Evolutionary conservation across 768 basidiomycete species (phyloP).

Genomic region (Jaapia argillacea): DNA sequence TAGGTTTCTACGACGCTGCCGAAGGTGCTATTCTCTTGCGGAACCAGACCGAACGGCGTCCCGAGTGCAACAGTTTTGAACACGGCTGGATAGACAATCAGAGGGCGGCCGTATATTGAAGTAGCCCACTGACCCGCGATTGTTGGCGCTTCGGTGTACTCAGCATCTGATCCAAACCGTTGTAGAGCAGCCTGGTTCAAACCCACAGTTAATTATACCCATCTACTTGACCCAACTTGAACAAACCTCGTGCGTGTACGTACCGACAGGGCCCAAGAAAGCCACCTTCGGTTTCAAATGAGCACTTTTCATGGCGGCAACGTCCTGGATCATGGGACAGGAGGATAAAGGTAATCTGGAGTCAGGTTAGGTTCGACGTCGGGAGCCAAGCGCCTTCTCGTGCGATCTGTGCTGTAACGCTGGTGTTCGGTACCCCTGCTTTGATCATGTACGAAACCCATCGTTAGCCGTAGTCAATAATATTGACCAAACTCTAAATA

Average conservation of each 20-base stretch:
- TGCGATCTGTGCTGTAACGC: too few relatives aligned
- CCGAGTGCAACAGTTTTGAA: constrained; percentile 38
- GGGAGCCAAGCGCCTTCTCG: too few relatives aligned
- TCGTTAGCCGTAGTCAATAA: too few relatives aligned
- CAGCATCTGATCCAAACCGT: constrained; percentile 36
- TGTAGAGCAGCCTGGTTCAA: constrained; percentile 29
- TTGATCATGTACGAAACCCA: too few relatives aligned
- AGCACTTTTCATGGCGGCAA: too few relatives aligned
- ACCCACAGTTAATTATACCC: neutral
- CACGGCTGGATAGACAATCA: constrained; percentile 34
- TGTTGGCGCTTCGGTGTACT: constrained; percentile 30
- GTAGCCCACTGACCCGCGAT: constrained; percentile 24
- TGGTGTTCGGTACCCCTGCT: too few relatives aligned
- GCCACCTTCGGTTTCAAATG: constrained; percentile 24
- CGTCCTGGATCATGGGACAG: too few relatives aligned
- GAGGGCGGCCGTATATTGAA: neutral
- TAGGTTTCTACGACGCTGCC: constrained; percentile 71
- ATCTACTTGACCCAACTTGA: constrained; percentile 14
- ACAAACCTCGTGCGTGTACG: constrained; percentile 57
- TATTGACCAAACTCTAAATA: too few relatives aligned
- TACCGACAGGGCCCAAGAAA: constrained; percentile 60
- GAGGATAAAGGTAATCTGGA: too few relatives aligned
- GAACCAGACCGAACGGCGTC: constrained; percentile 51
- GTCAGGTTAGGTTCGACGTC: too few relatives aligned
- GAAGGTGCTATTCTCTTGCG: constrained; percentile 73